Percentiles rank a stretch among this genome's conserved stretches.
These are phyloP conservation scores for Coemansia sp. DNA, from an alignment of 192 early-diverging fungal species.

Conservation along the genomic window DNA sequence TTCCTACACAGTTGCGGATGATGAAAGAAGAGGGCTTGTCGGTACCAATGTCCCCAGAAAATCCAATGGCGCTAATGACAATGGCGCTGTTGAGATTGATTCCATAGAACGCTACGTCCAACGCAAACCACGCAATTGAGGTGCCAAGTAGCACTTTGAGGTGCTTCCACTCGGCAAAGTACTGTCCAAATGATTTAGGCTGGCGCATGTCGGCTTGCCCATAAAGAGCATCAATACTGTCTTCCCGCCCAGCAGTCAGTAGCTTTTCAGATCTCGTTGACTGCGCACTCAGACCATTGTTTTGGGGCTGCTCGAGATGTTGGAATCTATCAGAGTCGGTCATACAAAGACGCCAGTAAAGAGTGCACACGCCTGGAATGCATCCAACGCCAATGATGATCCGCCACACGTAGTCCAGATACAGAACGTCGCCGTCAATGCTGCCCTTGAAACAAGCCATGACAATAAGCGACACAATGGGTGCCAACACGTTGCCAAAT, in stretches of 20 bases:
- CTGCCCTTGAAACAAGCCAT: constrained; percentile 65
- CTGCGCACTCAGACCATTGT: not conserved
- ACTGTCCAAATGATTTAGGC: constrained; percentile 57
- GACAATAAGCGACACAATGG: constrained; percentile 69
- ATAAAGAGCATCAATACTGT: not conserved
- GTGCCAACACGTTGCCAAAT: constrained; percentile 79
- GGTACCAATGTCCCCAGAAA: constrained; percentile 29
- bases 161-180: constrained; percentile 82
- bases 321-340: constrained; percentile 88
- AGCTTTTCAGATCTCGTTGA: constrained; percentile 44
- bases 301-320: constrained; percentile 18
- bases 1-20: constrained; percentile 76
- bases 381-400: constrained; percentile 80
- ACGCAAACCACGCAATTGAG: constrained; percentile 70
- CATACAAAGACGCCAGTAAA: constrained; percentile 90
- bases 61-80: constrained; percentile 69
- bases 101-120: constrained; percentile 80
- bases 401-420: constrained; percentile 89
- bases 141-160: constrained; percentile 74
- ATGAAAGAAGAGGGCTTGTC: constrained; percentile 43
- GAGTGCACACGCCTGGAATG: constrained; percentile 76
- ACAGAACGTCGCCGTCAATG: constrained; percentile 60
- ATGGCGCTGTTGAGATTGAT: constrained; percentile 77
- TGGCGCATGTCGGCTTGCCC: not conserved
- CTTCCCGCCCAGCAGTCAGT: constrained; percentile 14